A percentile compares a stretch with the other conserved stretches of the same genome.
These are phyloP conservation scores for Diaporthe sp. DNA, from an alignment of 2,329 filamentous ascomycete species.

Conservation along the genomic window DNA sequence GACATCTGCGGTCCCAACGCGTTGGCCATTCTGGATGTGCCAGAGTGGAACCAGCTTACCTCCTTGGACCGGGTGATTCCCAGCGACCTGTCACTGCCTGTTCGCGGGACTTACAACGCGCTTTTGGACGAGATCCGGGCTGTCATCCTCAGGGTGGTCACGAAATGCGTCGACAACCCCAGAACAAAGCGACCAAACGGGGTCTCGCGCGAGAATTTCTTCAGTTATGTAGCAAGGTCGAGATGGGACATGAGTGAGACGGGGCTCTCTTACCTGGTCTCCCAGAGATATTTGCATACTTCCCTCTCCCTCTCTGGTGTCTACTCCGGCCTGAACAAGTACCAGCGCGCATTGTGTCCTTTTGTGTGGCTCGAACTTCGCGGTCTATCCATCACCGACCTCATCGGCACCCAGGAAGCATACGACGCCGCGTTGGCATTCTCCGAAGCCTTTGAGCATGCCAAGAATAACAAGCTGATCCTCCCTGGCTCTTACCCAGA, in stretches of 20 bases:
- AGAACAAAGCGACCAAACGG: neutral
- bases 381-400: neutral
- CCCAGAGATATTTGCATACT: conserved; percentile 41
- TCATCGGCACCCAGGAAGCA: neutral
- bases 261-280: conserved; percentile 51
- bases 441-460: neutral
- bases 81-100: neutral
- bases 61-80: conserved; percentile 29
- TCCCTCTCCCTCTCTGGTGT: conserved; percentile 37
- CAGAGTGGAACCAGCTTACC: conserved; percentile 48
- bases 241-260: conserved; percentile 41
- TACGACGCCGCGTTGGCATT: conserved; percentile 17
- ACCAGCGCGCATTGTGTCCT: conserved; percentile 49
- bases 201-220: neutral
- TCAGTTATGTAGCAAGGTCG: neutral
- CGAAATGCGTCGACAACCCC: conserved; percentile 7
- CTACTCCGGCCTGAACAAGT: conserved; percentile 41
- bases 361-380: conserved; percentile 47
- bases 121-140: conserved; percentile 31
- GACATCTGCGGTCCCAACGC: conserved; percentile 47
- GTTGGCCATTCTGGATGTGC: conserved; percentile 43
- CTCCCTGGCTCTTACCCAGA: neutral
- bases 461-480: neutral
- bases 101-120: conserved; percentile 19
- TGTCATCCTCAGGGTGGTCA: conserved; percentile 31